Evolutionary conservation across 306 rosid genomes (phyloP), one percentile per base, ranked within the genome.

Genomic region (Prunus armeniaca): DNA sequence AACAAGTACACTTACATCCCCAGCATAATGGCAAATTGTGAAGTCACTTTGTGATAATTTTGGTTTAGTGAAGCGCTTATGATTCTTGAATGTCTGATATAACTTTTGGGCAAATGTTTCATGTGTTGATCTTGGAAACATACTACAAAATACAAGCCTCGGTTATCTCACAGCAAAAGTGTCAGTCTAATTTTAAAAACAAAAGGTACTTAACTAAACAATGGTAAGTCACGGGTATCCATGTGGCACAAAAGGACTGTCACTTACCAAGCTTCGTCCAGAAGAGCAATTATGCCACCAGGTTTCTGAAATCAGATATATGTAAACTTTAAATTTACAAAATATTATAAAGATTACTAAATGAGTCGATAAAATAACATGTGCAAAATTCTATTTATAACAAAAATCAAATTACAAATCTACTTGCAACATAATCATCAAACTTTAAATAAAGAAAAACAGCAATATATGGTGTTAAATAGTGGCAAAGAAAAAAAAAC

Each of bases 61-160:
- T 67, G 99, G 99, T 82, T 96, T 96, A 88, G 72, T 83, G 81
- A 96, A 96, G 81, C 97, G 91, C 78, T 86, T 85, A 82, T 96
- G 99, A 78, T 93, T 88, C 84, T 96, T 92, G 89, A 88, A 96
- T 62, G 99, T 92, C 86, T 92, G 97, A 72, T 96, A 96, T 78
- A 96, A 83, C 93, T 93, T 96, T 75, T 96, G 99, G 38, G 98
- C 90, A 80, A 96, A 96, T 72, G 99, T 96, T 85, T 96, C 99
- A 80, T 96, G 91, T 58, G 99, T 96, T 72, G 99, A 96, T 89
- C 98, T 91, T 50, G 99, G 99, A 83, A 96, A 96, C 99, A 96
- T 96, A 82, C 99, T 96, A 87, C 85, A 82, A 83, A 72, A 87
- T 28, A 81, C 49, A 82, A 79, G 57, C 54, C 61, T 41, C 63